Evolutionary conservation across 139 green algal species (phyloP).

Genomic region (Spirogloea muscicola): DNA sequence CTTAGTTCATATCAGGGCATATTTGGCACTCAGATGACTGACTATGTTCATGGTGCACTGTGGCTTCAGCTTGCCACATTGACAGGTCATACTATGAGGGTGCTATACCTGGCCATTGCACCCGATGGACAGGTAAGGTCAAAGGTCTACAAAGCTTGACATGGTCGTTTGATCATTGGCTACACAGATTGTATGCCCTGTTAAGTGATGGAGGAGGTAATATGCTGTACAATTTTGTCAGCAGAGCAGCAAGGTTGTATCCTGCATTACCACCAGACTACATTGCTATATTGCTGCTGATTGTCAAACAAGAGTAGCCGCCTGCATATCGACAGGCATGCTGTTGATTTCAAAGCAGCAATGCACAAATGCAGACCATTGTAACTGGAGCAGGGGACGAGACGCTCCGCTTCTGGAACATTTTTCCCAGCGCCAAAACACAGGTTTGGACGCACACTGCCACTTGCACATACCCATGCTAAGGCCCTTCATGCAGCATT

Average conservation of each 20-base stretch:
- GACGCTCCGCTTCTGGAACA: slow-evolving; percentile 90
- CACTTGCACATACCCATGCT: not conserved
- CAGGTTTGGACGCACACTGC: not conserved
- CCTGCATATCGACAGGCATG: not conserved
- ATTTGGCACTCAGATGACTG: too few relatives aligned
- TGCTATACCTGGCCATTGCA: slow-evolving; percentile 90
- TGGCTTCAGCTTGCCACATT: slow-evolving; percentile 82
- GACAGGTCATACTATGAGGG: slow-evolving; percentile 85
- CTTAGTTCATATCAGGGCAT: not conserved
- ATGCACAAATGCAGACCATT: slow-evolving; percentile 74
- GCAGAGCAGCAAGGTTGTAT: too few relatives aligned
- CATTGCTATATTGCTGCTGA: not conserved
- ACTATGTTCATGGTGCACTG: slow-evolving; percentile 1
- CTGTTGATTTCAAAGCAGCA: too few relatives aligned
- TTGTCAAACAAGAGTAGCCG: not conserved
- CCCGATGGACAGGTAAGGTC: slow-evolving; percentile 74
- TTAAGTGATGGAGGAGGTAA: not conserved
- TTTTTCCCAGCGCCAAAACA: slow-evolving; percentile 64
- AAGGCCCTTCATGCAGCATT: too few relatives aligned
- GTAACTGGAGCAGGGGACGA: slow-evolving; percentile 88
- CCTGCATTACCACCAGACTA: not conserved
- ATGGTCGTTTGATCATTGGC: not conserved
- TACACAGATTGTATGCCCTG: not conserved
- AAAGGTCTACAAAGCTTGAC: not conserved
- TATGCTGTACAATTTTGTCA: too few relatives aligned